Percentiles rank a stretch among this genome's conserved stretches.
Conservation (phyloP, 140 eudicot genomes). For the Oenanthe javanica region DNA sequence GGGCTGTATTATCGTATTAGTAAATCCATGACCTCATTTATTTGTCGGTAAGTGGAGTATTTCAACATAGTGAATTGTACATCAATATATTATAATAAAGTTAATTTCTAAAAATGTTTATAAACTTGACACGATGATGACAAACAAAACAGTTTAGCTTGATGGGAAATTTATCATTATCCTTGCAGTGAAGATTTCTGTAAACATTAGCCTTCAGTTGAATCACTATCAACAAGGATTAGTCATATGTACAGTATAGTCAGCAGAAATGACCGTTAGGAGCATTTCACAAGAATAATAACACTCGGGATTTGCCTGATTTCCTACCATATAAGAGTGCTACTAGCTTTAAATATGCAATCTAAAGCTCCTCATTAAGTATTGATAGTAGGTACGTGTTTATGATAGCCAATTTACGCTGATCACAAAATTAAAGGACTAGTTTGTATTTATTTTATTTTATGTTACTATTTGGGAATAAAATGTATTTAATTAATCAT, state of each 20-base stretch:
- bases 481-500: no score
- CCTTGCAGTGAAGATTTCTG: not conserved
- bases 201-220: not conserved
- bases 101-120: no score
- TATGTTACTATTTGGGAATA: not conserved
- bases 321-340: not conserved
- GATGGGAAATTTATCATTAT: no score
- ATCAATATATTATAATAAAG: no score
- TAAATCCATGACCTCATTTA: no score
- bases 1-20: no score
- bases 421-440: not conserved
- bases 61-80: no score
- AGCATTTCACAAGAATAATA: not conserved
- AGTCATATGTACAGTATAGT: not conserved
- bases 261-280: not conserved
- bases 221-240: not conserved
- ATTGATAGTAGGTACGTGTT: not conserved
- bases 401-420: not conserved
- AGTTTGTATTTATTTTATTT: not conserved
- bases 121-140: no score
- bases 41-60: no score
- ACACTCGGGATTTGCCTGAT: not conserved
- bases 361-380: not conserved
- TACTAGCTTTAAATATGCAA: no score
- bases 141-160: no score